Evolutionary conservation across 2,329 filamentous ascomycete genomes (phyloP), one percentile per base, ranked within the genome.

Genomic region (Madurella fahalii): DNA sequence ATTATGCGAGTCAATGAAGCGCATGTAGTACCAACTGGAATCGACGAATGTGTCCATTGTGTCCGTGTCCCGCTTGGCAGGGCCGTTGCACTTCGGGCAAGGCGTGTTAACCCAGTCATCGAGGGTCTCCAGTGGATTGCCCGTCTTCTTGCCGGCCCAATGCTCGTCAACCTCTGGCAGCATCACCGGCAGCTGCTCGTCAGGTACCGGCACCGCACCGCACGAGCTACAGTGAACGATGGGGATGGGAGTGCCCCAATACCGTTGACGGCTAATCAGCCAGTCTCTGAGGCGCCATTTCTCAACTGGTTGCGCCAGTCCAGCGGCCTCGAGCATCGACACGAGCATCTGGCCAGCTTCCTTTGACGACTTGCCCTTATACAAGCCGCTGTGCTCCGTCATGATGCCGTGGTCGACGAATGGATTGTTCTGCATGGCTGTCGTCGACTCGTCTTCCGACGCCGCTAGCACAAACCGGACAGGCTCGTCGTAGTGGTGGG

Each of bases 31-130:
- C 91, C 91, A 96, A 51, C 90, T 95, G 1, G 90, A 95, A 71
- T 95, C 91, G 57, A 96, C 91, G 71, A 96, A 96, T 0, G 91
- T 96, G 69, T 96, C 91, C 91, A 96, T 95, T 2, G 91, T 96
- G 68, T 96, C 91, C 0, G 91, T 95, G 61, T 96, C 91, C 59
- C 91, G 81, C 67, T 84, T 87, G 7, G 89, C 91, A 20, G 82
- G 72, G 1, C 80, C 77, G 15, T 79, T 74, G 64, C 91, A 96
- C 62, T 81, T 81, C 5, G 91, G 91, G 66, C 91, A 96, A 2
- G 77, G 69, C 0, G 85, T 88, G 63, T 91, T 83, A 44, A 90
- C 77, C 84, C 90, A 96, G 8, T 86, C 82, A 12, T 83, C 72
- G 1, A 85, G 83, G 17, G 81, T 78, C 60, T 89, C 87, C 16